Evolutionary conservation across 192 early-diverging fungal genomes (phyloP), one percentile per base, ranked within the genome.

Genomic region (Entomortierella parvispora): DNA sequence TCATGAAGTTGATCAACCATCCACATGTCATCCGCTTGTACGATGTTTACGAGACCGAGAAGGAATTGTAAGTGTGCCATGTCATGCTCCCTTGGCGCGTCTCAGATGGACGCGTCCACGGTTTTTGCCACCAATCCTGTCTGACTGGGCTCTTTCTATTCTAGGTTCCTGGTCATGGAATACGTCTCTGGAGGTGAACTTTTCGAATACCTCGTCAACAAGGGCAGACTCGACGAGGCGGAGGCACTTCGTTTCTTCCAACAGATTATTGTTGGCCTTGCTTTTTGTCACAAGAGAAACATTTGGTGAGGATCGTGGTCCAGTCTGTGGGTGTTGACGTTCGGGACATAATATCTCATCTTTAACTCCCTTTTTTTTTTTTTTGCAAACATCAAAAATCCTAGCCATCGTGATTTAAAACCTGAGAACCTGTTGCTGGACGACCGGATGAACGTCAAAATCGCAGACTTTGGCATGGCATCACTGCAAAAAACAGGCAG

Each of bases 171-270:
- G 26, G 82, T 94, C 6, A 69, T 94, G 59, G 92, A 92, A 49
- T 90, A 90, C 76, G 83, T 90, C 12, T 75, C 83, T 32, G 91
- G 90, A 33, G 93, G 91, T 7, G 93, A 94, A 58, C 70, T 94
- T 18, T 94, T 92, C 72, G 92, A 94, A 57, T 87, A 86, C 49
- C 84, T 94, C n/a, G 70, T 79, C 56, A 81, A 90, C 69, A 79
- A 58, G 42, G 77, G 71, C 25, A 45, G 80, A 22, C 57, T 67
- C 9, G 72, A 72, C 32, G 71, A 90, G 55, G 69, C 83, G n/a
- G 87, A 86, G 58, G 64, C 63, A 0, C 76, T 81, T 9, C 63
- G 66, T 14, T 82, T 93, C 33, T 90, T 91, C 43, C 61, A 84
- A 18, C 85, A 91, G 59, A 65, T 89, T 22, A 71, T 85, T 33